These are phyloP conservation scores for Suhomyces faveliae DNA, from an alignment of 805 yeast species.

Conservation along the genomic window DNA sequence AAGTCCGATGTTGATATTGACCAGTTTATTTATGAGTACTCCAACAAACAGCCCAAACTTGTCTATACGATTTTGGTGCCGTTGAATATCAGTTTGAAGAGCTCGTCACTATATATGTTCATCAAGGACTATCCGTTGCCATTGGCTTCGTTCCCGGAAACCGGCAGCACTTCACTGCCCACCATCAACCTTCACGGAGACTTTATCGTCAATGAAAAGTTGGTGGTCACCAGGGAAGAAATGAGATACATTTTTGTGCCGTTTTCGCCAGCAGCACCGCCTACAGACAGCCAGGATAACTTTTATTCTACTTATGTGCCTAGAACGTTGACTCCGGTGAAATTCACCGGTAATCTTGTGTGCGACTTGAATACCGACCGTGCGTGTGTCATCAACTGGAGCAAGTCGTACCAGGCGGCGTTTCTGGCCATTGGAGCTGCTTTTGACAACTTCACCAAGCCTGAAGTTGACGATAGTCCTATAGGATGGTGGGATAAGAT, in stretches of 20 bases:
- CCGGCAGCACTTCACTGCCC: slow-evolving; percentile 21
- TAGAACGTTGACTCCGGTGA: slow-evolving; percentile 64
- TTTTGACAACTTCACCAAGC: slow-evolving; percentile 45
- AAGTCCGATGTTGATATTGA: slow-evolving; percentile 35
- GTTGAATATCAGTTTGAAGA: slow-evolving; percentile 43
- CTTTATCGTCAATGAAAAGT: slow-evolving; percentile 57
- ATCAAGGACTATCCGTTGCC: slow-evolving; percentile 61
- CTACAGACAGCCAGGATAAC: slow-evolving; percentile 38
- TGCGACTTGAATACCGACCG: slow-evolving; percentile 44
- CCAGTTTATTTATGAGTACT: slow-evolving; percentile 33
- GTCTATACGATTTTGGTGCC: slow-evolving; percentile 57
- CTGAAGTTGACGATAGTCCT: slow-evolving; percentile 44
- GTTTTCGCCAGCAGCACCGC: slow-evolving; percentile 52
- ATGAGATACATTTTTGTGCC: slow-evolving; percentile 53
- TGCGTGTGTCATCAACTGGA: slow-evolving; percentile 60
- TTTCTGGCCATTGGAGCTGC: slow-evolving; percentile 48
- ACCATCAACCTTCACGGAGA: slow-evolving; percentile 41
- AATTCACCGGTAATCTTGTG: slow-evolving; percentile 50
- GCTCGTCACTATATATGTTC: slow-evolving; percentile 42
- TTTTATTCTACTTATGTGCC: slow-evolving; percentile 58
- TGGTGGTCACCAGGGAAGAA: slow-evolving; percentile 42
- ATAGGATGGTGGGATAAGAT: slow-evolving; percentile 54
- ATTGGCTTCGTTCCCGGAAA: slow-evolving; percentile 47
- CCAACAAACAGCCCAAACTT: slow-evolving; percentile 53
- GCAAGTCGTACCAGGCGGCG: slow-evolving; percentile 61